Base-by-base conservation (phyloP, 805 yeast genomes). In the Kluyveromyces lactis region DNA sequence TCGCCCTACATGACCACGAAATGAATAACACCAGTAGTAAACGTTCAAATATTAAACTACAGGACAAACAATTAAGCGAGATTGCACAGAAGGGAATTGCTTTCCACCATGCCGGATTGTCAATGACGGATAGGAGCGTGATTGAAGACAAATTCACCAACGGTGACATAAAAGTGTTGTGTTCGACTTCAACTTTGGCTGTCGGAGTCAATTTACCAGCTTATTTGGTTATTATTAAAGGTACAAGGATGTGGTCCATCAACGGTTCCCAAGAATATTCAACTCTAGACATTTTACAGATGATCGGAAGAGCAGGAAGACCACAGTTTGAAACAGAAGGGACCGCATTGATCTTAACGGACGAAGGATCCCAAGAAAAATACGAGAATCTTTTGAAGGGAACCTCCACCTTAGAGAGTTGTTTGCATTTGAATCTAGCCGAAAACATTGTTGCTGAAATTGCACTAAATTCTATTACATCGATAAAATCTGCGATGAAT, bases 251-350 rank as follows among this genome's bases (percentile, higher is more conserved):
- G 38, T 82, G 81, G 73, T 58, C 54, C 15, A 70, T 68, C 16
- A 70, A 71, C 17, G 70, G 64, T 39, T 64, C 70, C 43, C 60
- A 58, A 26, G 82, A 77, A 42, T 77, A 76, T 50, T 65, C 77
- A 2, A 75, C 72, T 33, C 56, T 75, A 18, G 81, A 76, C 42
- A 57, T 77, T 23, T 53, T 73, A 31, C 82, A 78, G 46, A 78
- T 77, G 83, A 68, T 77, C 53, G 82, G 81, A 3, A 63, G 82
- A 48, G 81, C 82, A 3, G 82, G 83, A 3, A 64, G 81, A 36
- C 80, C 81, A 0, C 77, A 72, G 24, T 74, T 66, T 51, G 80
- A 75, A 47, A 64, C 62, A 3, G 67, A 67, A 26, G 73, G 69
- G 3, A 60, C 64, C 33, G 73, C 75, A 2, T 64, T 74, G 1